phyloP scores from a whole-genome alignment of 495 filamentous ascomycete genomes.

The Elasticomyces elasticus region DNA sequence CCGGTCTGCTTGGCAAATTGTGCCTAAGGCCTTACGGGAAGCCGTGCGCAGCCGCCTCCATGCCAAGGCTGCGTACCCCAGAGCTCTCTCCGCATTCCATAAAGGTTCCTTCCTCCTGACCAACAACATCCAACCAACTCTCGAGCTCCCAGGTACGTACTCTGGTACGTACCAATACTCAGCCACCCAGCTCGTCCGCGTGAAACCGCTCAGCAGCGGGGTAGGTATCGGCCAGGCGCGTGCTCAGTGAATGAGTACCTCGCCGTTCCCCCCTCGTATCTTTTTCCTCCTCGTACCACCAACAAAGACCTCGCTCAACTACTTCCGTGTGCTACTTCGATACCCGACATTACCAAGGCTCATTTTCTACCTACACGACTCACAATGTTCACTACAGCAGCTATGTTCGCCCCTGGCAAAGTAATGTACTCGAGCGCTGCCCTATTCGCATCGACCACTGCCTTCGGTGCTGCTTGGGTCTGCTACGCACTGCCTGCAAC shows the following conservation, averaged over 20 bases:
- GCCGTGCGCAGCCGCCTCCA: too few relatives aligned
- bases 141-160: neutral
- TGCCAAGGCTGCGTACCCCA: neutral
- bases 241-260: neutral
- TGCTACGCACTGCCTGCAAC: slow-evolving; percentile 8
- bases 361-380: neutral
- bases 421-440: slow-evolving; percentile 9
- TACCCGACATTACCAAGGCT: slow-evolving; percentile 5
- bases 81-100: neutral
- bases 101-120: neutral
- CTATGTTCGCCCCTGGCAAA: slow-evolving; percentile 9
- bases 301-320: neutral
- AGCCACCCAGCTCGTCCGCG: neutral
- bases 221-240: neutral
- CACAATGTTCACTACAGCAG: neutral
- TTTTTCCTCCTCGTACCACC: neutral
- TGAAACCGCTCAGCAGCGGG: neutral
- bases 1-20: too few relatives aligned
- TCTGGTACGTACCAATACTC: neutral
- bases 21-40: too few relatives aligned
- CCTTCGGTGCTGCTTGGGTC: slow-evolving; percentile 15
- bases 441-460: slow-evolving; percentile 9
- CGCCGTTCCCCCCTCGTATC: neutral
- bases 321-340: slow-evolving; percentile 2
- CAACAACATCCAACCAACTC: neutral